Conservation (phyloP, 805 yeast species). For the Ogataea salicorniae region DNA sequence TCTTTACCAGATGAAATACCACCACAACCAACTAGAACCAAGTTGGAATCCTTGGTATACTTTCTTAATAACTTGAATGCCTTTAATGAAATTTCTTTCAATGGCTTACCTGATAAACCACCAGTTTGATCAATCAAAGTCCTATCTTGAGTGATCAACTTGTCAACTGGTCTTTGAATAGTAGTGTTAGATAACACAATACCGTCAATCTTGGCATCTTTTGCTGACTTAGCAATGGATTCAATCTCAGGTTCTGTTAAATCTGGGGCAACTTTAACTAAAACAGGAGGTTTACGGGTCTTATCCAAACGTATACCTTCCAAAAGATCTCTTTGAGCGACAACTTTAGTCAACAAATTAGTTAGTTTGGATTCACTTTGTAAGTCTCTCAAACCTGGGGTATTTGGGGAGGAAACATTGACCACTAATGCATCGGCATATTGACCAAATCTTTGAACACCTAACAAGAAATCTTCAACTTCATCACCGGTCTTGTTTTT, state of each 20-base stretch:
- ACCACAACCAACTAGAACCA: conserved; percentile 89
- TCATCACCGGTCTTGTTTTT: conserved; percentile 92
- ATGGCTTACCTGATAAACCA: conserved; percentile 89
- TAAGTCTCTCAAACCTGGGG: conserved; percentile 88
- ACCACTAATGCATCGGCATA: conserved; percentile 86
- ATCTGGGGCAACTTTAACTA: conserved; percentile 94
- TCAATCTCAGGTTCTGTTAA: conserved; percentile 73
- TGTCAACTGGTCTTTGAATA: conserved; percentile 63
- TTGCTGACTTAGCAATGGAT: conserved; percentile 78
- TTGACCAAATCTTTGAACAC: conserved; percentile 76
- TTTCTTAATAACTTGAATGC: conserved; percentile 70
- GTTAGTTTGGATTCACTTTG: conserved; percentile 75
- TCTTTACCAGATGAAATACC: conserved; percentile 87
- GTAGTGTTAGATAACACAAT: conserved; percentile 92
- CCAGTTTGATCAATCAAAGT: conserved; percentile 58
- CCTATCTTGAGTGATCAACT: conserved; percentile 44
- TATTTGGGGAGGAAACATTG: conserved; percentile 92
- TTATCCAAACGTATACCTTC: conserved; percentile 36
- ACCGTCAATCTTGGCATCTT: conserved; percentile 77
- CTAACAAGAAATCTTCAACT: conserved; percentile 75
- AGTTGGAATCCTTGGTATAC: conserved; percentile 64
- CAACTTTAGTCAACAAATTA: conserved; percentile 59
- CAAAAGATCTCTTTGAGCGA: conserved; percentile 58
- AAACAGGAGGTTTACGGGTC: conserved; percentile 59
- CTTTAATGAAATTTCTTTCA: conserved; percentile 70